Conservation (phyloP, 31 red algal species). For the Odonthalia washingtoniensis region DNA sequence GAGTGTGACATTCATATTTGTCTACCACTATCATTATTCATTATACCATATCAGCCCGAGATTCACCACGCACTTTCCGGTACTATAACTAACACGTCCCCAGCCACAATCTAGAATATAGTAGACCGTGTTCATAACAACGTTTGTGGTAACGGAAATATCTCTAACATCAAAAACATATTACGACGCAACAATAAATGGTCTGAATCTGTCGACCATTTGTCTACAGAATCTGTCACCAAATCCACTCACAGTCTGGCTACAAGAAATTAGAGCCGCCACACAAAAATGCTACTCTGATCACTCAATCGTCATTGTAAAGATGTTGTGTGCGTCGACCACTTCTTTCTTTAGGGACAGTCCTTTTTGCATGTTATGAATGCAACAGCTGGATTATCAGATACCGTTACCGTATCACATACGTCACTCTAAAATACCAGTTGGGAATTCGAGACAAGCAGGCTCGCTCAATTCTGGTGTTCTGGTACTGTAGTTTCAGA, state of each 20-base stretch:
- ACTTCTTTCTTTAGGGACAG: slow-evolving; percentile 14
- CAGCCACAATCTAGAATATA: background rate
- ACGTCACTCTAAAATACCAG: background rate
- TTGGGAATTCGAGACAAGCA: background rate
- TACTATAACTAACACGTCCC: background rate
- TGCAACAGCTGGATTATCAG: background rate
- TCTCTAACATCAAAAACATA: background rate
- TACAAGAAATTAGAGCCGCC: background rate
- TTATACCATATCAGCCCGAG: background rate
- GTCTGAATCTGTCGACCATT: background rate
- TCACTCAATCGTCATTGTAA: slow-evolving; percentile 11
- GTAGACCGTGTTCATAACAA: background rate
- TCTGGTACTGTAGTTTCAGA: slow-evolving; percentile 2
- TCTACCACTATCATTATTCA: background rate
- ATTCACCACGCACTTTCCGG: too few species aligned
- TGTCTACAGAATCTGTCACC: background rate
- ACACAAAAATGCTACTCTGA: background rate
- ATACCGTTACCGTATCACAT: background rate
- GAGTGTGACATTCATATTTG: background rate
- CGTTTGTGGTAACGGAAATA: background rate
- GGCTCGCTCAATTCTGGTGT: background rate
- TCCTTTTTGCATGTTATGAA: slow-evolving; percentile 26
- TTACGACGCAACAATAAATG: background rate
- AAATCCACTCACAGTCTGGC: background rate
- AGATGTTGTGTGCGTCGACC: slow-evolving; percentile 26